Conservation (phyloP, 2,329 filamentous ascomycete genomes). For the Ophiostoma perfectum region DNA sequence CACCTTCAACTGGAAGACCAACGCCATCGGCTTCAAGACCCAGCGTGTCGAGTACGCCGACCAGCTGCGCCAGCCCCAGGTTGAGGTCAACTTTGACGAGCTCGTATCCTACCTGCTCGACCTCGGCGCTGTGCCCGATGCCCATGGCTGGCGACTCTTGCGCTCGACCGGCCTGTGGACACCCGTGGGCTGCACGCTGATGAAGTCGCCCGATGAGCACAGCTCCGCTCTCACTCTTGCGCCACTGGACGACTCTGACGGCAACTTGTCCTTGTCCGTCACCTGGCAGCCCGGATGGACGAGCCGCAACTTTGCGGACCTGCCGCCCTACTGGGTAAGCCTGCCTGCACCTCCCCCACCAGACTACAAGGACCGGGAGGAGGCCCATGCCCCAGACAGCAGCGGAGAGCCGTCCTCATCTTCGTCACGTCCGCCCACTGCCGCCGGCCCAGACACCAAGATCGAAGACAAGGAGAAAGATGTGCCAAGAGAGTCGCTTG, state of each 20-base stretch:
- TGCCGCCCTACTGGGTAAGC: conserved; percentile 57
- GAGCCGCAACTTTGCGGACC: conserved; percentile 44
- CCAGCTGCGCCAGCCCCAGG: conserved; percentile 49
- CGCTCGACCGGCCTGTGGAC: conserved; percentile 56
- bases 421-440: conserved; percentile 13
- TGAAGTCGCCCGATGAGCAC: conserved; percentile 47
- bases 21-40: conserved; percentile 55
- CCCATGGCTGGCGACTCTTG: conserved; percentile 53
- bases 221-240: conserved; percentile 49
- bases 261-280: conserved; percentile 52
- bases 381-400: conserved; percentile 12
- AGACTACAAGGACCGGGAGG: background rate
- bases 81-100: conserved; percentile 52
- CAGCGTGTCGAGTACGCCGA: conserved; percentile 60
- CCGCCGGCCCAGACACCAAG: background rate
- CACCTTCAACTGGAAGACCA: conserved; percentile 60
- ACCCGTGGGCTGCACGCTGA: conserved; percentile 51
- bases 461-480: conserved; percentile 19
- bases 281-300: conserved; percentile 54
- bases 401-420: conserved; percentile 11
- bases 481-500: conserved; percentile 27
- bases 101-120: conserved; percentile 58
- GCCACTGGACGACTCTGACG: conserved; percentile 55
- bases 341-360: conserved; percentile 36
- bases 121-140: conserved; percentile 55